phyloP scores from a whole-genome alignment of 2,329 filamentous ascomycete genomes.

The Penicillium sumatraense region DNA sequence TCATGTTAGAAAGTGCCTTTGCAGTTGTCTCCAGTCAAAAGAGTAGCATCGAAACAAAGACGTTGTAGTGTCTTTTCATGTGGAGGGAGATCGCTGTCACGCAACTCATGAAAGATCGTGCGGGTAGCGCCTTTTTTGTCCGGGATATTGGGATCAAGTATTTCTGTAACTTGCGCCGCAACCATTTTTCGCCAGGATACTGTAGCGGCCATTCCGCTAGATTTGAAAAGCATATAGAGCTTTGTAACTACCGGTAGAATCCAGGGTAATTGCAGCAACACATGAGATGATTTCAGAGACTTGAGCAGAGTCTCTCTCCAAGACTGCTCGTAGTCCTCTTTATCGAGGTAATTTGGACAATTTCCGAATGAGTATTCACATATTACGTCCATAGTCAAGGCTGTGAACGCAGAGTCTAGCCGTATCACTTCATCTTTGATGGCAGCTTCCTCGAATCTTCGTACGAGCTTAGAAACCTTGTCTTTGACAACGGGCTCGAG shows the following conservation, averaged over 20 bases:
- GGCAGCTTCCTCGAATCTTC: not conserved
- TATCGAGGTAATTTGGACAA: not conserved
- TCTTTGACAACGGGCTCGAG: not conserved
- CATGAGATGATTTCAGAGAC: not conserved
- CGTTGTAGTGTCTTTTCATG: not conserved
- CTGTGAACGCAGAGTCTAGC: not conserved
- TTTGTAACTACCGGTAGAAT: not conserved
- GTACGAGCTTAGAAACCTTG: not conserved
- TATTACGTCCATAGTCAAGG: not conserved
- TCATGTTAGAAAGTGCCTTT: not conserved
- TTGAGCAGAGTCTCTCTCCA: not conserved
- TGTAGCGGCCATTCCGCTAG: not conserved
- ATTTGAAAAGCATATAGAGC: not conserved
- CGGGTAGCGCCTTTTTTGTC: not conserved
- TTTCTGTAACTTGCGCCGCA: not conserved
- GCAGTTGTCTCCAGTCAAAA: not conserved
- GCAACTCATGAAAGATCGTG: not conserved
- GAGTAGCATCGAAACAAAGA: not conserved
- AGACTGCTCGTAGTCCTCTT: not conserved
- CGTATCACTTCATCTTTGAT: not conserved
- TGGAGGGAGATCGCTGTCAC: not conserved
- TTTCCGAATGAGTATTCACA: not conserved
- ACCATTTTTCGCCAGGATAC: not conserved
- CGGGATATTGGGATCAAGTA: not conserved
- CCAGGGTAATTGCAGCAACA: not conserved